phyloP scores from a whole-genome alignment of 2,329 filamentous ascomycete genomes.

The Colletotrichum tanaceti region DNA sequence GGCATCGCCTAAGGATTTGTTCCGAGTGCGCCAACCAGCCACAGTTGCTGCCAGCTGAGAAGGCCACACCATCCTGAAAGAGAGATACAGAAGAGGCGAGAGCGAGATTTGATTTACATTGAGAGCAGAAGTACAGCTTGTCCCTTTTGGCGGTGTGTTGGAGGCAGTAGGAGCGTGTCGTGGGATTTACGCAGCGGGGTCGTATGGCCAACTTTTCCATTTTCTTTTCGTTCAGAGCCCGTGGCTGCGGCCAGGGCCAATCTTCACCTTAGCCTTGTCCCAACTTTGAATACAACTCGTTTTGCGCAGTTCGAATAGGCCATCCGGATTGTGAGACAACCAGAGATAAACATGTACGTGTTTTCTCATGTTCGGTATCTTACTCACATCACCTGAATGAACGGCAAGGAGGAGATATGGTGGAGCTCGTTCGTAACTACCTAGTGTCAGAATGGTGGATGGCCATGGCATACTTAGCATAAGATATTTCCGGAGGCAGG shows the following conservation, averaged over 20 bases:
- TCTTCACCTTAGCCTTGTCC: not conserved
- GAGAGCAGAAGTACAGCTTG: too few species aligned
- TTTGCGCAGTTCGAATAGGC: not conserved
- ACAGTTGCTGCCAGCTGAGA: not conserved
- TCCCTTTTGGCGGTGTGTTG: not conserved
- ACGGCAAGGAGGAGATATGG: not conserved
- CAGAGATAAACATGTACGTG: too few species aligned
- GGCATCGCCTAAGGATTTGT: constrained; percentile 67
- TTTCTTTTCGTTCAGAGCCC: not conserved
- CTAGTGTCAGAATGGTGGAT: not conserved
- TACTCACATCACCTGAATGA: not conserved
- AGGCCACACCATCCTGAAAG: not conserved
- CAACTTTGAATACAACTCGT: not conserved
- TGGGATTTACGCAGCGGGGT: not conserved
- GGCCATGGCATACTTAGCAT: not conserved
- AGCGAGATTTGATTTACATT: not conserved
- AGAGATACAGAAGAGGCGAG: not conserved
- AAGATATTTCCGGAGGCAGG: not conserved
- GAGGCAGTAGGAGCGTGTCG: not conserved
- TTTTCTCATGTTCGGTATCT: too few species aligned
- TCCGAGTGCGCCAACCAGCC: constrained; percentile 45
- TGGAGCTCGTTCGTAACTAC: too few species aligned
- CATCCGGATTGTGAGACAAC: not conserved
- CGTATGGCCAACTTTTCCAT: not conserved
- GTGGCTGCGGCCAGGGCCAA: not conserved